Conservation (phyloP, 2,329 filamentous ascomycete genomes). For the Camillea tinctor region DNA sequence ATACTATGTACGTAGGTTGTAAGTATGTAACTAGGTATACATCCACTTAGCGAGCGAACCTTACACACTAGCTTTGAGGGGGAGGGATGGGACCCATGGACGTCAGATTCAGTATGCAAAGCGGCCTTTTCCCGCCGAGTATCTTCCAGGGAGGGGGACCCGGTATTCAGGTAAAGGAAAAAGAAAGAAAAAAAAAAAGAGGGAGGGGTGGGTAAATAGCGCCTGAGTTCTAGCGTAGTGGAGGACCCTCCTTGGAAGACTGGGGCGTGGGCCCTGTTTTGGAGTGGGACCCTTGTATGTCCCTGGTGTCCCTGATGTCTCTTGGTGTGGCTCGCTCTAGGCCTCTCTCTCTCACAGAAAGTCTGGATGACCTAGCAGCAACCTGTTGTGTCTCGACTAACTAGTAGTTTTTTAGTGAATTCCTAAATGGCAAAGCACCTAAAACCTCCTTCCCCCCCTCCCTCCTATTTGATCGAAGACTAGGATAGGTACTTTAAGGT, state of each 20-base stretch:
- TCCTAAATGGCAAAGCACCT: not conserved
- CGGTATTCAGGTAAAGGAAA: conserved; percentile 26
- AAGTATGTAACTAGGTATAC: no score
- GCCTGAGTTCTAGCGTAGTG: not conserved
- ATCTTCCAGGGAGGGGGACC: conserved; percentile 20
- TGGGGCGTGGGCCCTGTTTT: not conserved
- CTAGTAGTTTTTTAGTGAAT: not conserved
- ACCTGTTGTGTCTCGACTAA: not conserved
- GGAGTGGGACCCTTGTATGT: not conserved
- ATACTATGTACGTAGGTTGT: no score
- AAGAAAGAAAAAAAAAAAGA: conserved; percentile 29
- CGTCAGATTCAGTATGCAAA: conserved; percentile 9
- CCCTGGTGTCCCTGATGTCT: no score
- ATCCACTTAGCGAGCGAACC: no score
- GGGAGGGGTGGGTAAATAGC: conserved; percentile 23
- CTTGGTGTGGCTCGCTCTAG: not conserved
- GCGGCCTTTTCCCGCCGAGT: conserved; percentile 11
- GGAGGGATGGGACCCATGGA: conserved; percentile 2
- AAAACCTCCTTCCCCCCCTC: not conserved
- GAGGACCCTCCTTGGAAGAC: not conserved
- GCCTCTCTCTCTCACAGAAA: not conserved
- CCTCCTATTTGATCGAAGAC: no score
- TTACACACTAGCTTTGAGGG: not conserved
- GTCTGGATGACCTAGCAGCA: not conserved
- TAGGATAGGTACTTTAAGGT: no score